Conservation (phyloP, 768 basidiomycete genomes). For the Mrakia blollopis region DNA sequence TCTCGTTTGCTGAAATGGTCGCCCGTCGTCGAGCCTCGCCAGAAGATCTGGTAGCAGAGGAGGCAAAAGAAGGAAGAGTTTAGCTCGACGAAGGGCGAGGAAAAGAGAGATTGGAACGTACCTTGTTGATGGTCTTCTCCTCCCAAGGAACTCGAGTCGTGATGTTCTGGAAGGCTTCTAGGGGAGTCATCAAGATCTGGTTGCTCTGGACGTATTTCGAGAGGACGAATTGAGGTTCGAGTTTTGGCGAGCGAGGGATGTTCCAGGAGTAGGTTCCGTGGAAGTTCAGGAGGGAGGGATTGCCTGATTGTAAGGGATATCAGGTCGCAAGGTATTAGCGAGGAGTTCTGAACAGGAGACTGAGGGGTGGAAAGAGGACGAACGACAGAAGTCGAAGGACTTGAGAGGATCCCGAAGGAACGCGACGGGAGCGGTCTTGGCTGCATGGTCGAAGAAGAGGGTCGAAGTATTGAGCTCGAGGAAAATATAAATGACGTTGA, state of each 20-base stretch:
- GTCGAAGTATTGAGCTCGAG: background rate
- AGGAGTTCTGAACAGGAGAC: too few species aligned
- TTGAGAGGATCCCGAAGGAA: slow-evolving; percentile 2
- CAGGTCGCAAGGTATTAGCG: background rate
- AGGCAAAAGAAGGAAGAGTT: too few species aligned
- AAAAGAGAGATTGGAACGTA: background rate
- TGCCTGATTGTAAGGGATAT: background rate
- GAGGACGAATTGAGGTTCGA: slow-evolving; percentile 6
- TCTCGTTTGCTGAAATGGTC: background rate
- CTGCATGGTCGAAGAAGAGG: background rate
- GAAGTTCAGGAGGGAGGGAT: background rate
- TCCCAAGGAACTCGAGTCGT: background rate
- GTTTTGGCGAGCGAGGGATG: background rate
- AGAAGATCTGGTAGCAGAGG: slow-evolving; percentile 13
- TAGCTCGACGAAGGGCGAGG: too few species aligned
- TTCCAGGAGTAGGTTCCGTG: slow-evolving; percentile 7
- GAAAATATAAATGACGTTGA: background rate
- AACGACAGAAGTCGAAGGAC: slow-evolving; percentile 27
- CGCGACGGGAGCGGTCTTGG: background rate
- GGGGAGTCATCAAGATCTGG: slow-evolving; percentile 2
- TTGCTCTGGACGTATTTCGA: background rate
- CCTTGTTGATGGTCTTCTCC: background rate
- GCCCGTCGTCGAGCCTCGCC: slow-evolving; percentile 28
- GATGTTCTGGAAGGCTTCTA: slow-evolving; percentile 10
- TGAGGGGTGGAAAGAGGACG: background rate